Evolutionary conservation across 2,329 filamentous ascomycete genomes (phyloP).

Genomic region (Cordyceps farinosa): DNA sequence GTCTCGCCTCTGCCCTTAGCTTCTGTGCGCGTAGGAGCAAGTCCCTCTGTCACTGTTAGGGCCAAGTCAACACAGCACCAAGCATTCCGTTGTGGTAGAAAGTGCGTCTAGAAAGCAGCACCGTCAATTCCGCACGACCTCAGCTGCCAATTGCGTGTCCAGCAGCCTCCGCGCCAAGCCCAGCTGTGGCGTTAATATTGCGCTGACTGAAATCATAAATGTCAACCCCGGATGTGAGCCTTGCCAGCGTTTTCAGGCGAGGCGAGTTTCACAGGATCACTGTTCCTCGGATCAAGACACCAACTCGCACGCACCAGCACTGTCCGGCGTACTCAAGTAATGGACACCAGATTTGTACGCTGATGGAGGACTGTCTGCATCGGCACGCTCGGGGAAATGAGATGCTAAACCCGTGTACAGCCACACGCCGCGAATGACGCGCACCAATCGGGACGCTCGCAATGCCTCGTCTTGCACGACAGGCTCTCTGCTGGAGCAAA

Average conservation of each 20-base stretch:
- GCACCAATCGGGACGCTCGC: neutral
- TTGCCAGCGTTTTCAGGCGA: neutral
- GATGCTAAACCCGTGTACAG: neutral
- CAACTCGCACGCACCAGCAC: neutral
- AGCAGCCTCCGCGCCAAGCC: neutral
- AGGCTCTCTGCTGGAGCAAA: neutral
- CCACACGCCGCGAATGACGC: neutral
- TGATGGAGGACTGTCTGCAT: neutral
- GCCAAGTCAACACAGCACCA: too few species aligned
- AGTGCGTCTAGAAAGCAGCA: too few species aligned
- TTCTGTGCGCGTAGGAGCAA: too few species aligned
- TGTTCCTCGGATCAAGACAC: too few species aligned
- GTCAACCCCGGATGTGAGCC: neutral
- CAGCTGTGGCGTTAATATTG: conserved; percentile 6
- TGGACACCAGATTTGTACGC: too few species aligned
- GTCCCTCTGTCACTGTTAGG: too few species aligned
- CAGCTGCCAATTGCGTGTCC: neutral
- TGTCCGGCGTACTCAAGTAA: neutral
- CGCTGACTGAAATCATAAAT: neutral
- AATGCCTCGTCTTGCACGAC: neutral
- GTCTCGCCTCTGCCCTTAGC: too few species aligned
- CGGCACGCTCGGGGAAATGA: neutral
- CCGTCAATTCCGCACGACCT: too few species aligned
- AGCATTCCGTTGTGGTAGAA: too few species aligned
- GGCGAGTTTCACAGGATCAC: too few species aligned